Evolutionary conservation across 495 filamentous ascomycete species (phyloP).

Genomic region (Aspergillus bridgeri): DNA sequence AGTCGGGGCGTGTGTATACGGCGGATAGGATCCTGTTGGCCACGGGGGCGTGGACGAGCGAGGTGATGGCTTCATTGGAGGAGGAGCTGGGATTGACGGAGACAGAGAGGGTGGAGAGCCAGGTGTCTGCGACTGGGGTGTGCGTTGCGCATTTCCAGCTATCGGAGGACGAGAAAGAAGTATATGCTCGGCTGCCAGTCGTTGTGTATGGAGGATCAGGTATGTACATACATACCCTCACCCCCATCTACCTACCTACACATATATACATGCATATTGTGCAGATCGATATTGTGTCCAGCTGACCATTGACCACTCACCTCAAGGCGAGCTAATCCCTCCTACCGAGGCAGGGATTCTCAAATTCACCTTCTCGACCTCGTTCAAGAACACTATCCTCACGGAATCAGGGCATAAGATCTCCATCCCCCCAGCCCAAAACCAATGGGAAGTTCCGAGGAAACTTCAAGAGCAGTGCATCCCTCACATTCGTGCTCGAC

Average conservation of each 20-base stretch:
- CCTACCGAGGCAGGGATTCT: conserved; percentile 28
- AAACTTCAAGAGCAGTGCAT: conserved; percentile 13
- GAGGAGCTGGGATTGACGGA: conserved; percentile 26
- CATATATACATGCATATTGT: no score
- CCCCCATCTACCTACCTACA: no score
- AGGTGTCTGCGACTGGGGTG: conserved; percentile 37
- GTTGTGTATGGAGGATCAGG: conserved; percentile 36
- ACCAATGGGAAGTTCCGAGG: conserved; percentile 16
- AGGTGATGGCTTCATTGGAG: conserved; percentile 31
- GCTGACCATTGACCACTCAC: no score
- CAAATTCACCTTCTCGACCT: conserved; percentile 34
- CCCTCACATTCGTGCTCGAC: conserved; percentile 13
- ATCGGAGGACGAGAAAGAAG: conserved; percentile 21
- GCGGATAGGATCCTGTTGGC: conserved; percentile 50
- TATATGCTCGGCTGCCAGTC: conserved; percentile 33
- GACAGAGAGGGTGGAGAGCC: conserved; percentile 29
- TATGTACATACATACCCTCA: neutral
- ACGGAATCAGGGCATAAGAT: conserved; percentile 28
- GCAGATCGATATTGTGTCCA: no score
- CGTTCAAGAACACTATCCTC: conserved; percentile 30
- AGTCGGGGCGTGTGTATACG: conserved; percentile 27
- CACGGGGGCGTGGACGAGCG: conserved; percentile 55
- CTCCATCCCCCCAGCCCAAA: conserved; percentile 24
- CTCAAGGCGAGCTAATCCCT: conserved; percentile 36
- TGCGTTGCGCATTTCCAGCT: conserved; percentile 38